A percentile compares a stretch with the other conserved stretches of the same genome.
These are phyloP conservation scores for Gaeumannomyces tritici DNA, from an alignment of 2,329 filamentous ascomycete genomes.

Conservation along the genomic window DNA sequence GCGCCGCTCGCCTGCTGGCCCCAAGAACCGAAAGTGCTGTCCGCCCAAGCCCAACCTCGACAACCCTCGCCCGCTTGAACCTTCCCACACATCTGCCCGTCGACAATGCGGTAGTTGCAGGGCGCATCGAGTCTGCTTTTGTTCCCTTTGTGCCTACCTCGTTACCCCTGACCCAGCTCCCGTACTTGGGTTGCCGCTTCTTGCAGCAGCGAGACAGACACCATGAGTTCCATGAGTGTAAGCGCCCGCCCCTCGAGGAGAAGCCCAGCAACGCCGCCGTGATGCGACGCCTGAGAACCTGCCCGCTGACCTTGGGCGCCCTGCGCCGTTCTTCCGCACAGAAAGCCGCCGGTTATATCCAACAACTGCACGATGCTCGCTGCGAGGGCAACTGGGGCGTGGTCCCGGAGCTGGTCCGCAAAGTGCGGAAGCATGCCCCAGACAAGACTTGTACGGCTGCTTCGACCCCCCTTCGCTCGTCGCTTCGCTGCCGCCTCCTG, in stretches of 20 bases:
- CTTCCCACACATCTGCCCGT: background rate
- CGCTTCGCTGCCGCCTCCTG: conserved; percentile 8
- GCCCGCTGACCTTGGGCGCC: background rate
- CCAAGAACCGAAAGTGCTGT: background rate
- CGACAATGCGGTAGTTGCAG: background rate
- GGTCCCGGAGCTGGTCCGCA: conserved; percentile 81
- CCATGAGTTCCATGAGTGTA: conserved; percentile 2
- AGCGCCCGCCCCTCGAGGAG: background rate
- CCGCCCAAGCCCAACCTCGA: background rate
- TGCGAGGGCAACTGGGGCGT: conserved; percentile 82
- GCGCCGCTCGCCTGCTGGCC: background rate
- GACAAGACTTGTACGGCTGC: conserved; percentile 64
- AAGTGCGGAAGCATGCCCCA: conserved; percentile 88
- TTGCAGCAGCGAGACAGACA: background rate
- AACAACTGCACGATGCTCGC: conserved; percentile 73
- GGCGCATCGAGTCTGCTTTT: background rate
- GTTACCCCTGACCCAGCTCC: background rate
- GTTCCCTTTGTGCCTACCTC: background rate
- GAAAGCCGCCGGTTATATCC: conserved; percentile 77
- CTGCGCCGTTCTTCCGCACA: background rate
- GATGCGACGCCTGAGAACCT: background rate
- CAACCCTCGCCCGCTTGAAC: background rate
- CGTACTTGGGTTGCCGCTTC: background rate
- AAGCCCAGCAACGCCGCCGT: background rate
- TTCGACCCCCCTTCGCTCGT: conserved; percentile 6